A percentile compares a stretch with the other conserved stretches of the same genome.
Evolutionary conservation across 768 basidiomycete species (phyloP).

Genomic region (Suillus clintonianus): DNA sequence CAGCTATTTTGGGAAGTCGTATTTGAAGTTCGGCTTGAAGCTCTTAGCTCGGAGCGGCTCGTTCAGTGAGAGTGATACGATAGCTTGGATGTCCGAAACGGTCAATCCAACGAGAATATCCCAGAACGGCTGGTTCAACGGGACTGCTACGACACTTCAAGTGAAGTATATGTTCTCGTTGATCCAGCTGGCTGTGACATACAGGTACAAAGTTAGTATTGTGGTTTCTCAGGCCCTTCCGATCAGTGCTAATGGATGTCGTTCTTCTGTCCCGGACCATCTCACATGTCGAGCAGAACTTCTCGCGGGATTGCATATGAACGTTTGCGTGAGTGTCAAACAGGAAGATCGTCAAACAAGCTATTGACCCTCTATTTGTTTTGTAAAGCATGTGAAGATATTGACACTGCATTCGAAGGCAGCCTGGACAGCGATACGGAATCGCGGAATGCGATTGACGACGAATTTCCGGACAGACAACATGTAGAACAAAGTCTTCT

Average conservation of each 20-base stretch:
- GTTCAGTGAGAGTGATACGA: neutral
- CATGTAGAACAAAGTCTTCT: conserved; percentile 45
- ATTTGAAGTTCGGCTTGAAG: neutral
- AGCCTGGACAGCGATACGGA: neutral
- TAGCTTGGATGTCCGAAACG: neutral
- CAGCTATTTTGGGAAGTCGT: neutral
- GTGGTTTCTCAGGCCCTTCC: neutral
- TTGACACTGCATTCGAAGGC: neutral
- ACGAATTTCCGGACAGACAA: conserved; percentile 25
- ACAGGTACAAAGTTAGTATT: neutral
- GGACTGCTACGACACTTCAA: neutral
- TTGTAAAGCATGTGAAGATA: conserved; percentile 5
- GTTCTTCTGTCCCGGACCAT: neutral
- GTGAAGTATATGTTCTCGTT: neutral
- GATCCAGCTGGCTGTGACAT: neutral
- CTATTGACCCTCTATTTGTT: neutral
- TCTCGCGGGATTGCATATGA: conserved; percentile 12
- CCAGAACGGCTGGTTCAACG: neutral
- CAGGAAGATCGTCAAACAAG: neutral
- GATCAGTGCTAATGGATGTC: neutral
- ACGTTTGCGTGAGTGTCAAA: conserved; percentile 12
- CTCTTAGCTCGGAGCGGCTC: neutral
- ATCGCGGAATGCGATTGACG: neutral
- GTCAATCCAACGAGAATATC: neutral
- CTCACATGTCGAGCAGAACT: conserved; percentile 10